A percentile compares a stretch with the other conserved stretches of the same genome.
These are phyloP conservation scores for Eucalyptus sideroxylon DNA, from an alignment of 345 rosid genomes.

Conservation along the genomic window DNA sequence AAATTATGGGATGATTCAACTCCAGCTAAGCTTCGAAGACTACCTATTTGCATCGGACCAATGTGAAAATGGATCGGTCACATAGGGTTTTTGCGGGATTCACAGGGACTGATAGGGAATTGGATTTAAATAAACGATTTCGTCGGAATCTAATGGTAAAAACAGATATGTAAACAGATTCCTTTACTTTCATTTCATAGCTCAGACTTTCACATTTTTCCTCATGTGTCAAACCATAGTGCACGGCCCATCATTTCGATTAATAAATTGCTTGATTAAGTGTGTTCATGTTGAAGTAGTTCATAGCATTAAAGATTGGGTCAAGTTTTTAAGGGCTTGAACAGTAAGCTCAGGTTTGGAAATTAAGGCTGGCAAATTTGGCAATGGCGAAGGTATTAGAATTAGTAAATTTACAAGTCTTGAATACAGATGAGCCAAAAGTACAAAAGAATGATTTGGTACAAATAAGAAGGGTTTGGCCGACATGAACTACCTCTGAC, in stretches of 20 bases:
- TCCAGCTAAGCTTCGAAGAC: neutral
- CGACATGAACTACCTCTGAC: neutral
- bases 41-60: neutral
- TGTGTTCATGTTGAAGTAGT: neutral
- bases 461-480: neutral
- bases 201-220: neutral
- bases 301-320: neutral
- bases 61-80: neutral
- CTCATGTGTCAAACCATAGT: neutral
- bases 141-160: neutral
- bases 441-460: neutral
- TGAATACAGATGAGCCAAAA: neutral
- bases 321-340: neutral
- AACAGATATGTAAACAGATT: neutral
- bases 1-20: neutral
- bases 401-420: neutral
- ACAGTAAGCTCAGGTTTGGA: neutral
- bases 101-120: neutral
- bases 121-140: neutral
- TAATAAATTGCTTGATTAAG: neutral
- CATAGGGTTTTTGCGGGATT: neutral
- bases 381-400: neutral
- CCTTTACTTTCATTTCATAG: neutral
- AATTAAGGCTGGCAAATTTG: neutral
- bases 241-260: neutral